Conservation (phyloP, 2,329 filamentous ascomycete genomes). For the Pseudogymnoascus sp. region DNA sequence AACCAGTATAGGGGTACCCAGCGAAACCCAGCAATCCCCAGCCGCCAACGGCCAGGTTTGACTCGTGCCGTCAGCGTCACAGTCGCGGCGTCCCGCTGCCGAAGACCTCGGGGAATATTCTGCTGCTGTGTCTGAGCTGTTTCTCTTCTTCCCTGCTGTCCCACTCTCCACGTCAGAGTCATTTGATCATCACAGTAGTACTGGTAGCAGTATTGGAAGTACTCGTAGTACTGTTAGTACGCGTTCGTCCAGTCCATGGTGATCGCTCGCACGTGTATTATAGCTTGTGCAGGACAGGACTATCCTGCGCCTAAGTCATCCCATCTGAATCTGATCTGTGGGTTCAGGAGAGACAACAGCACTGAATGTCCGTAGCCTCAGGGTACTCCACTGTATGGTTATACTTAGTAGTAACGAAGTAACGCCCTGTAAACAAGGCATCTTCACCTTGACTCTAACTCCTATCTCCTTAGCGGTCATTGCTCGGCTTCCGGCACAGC, state of each 20-base stretch:
- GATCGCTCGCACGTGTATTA: neutral
- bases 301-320: neutral
- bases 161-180: neutral
- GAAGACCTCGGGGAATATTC: neutral
- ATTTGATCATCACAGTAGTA: neutral
- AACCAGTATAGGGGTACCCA: too few species aligned
- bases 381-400: too few species aligned
- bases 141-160: neutral
- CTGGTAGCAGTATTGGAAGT: too few species aligned
- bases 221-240: neutral
- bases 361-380: neutral
- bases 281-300: neutral
- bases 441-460: neutral
- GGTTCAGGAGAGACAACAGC: neutral
- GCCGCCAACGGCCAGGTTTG: neutral
- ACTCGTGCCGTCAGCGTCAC: neutral
- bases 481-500: neutral
- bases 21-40: neutral
- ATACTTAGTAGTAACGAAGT: too few species aligned
- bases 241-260: neutral
- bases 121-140: neutral
- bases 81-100: neutral
- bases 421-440: neutral
- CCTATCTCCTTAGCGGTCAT: neutral
- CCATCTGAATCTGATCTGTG: neutral